Evolutionary conservation across 805 yeast species (phyloP).

Genomic region (Metschnikowia gelsemii): DNA sequence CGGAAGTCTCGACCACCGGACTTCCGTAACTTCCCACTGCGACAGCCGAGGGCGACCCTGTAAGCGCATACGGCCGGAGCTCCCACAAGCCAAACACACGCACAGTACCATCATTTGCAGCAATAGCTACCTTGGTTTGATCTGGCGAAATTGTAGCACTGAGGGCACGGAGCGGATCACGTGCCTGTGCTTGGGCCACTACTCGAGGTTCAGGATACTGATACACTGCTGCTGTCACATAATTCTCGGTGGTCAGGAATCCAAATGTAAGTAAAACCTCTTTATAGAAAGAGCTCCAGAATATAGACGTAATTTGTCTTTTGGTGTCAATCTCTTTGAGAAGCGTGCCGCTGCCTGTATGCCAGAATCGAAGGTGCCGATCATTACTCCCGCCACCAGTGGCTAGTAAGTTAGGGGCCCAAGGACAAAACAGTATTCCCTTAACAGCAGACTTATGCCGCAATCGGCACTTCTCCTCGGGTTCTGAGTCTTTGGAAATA

Average conservation of each 20-base stretch:
- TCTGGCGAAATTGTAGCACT: constrained; percentile 70
- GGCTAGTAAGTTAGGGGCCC: constrained; percentile 77
- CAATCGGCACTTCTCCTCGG: constrained; percentile 48
- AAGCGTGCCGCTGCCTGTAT: constrained; percentile 72
- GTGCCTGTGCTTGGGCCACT: constrained; percentile 48
- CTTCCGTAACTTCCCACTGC: constrained; percentile 53
- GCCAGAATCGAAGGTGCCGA: constrained; percentile 83
- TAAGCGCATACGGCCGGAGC: constrained; percentile 28
- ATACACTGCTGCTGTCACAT: constrained; percentile 54
- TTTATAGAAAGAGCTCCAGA: constrained; percentile 66
- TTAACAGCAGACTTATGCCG: constrained; percentile 85
- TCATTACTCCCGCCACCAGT: constrained; percentile 92
- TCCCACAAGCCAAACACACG: constrained; percentile 74
- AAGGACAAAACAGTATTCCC: constrained; percentile 88
- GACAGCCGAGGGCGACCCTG: constrained; percentile 25
- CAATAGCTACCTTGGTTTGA: constrained; percentile 60
- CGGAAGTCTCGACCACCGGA: constrained; percentile 54
- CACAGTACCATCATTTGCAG: constrained; percentile 76
- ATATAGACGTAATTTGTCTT: constrained; percentile 75
- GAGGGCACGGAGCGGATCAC: constrained; percentile 52
- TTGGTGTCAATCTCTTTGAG: constrained; percentile 54
- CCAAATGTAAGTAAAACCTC: constrained; percentile 83
- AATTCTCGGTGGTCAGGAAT: constrained; percentile 49
- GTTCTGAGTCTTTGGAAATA: constrained; percentile 33
- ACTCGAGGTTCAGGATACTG: constrained; percentile 63